A percentile compares a stretch with the other conserved stretches of the same genome.
These are phyloP conservation scores for Podaxis mareebaensis DNA, from an alignment of 768 basidiomycete genomes.

Conservation along the genomic window DNA sequence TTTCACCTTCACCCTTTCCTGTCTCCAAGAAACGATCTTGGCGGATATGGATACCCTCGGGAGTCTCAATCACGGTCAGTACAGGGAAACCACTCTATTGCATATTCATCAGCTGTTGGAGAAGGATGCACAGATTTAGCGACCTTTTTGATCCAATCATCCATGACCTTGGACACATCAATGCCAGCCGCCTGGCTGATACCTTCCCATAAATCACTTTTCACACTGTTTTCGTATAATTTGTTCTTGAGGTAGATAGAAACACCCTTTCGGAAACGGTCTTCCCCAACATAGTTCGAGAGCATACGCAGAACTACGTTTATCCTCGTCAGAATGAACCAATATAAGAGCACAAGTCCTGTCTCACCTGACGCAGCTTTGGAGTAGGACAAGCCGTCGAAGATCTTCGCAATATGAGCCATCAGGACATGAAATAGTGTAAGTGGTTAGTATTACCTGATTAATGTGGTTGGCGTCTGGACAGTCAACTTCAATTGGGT, in stretches of 20 bases:
- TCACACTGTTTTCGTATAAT: constrained; percentile 82
- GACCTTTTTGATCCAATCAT: constrained; percentile 88
- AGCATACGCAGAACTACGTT: constrained; percentile 88
- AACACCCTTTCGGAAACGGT: constrained; percentile 83
- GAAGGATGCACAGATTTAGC: neutral
- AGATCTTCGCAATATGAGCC: constrained; percentile 56
- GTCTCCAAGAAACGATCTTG: constrained; percentile 94
- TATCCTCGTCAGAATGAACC: neutral
- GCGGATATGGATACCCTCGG: constrained; percentile 70
- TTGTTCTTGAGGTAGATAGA: constrained; percentile 91
- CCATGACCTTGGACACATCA: constrained; percentile 81
- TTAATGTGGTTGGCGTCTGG: constrained; percentile 85
- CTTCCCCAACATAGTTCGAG: constrained; percentile 84
- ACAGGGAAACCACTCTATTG: constrained; percentile 79
- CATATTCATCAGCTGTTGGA: constrained; percentile 1
- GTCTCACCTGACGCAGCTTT: constrained; percentile 76
- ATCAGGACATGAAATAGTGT: neutral
- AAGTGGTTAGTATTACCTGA: constrained; percentile 41
- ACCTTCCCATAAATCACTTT: constrained; percentile 85
- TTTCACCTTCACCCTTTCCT: constrained; percentile 73
- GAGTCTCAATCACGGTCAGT: constrained; percentile 77
- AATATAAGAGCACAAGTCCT: neutral
- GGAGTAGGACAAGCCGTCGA: constrained; percentile 85
- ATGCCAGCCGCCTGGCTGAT: constrained; percentile 73
- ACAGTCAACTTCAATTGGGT: constrained; percentile 91